phyloP scores from a whole-genome alignment of 371 early-diverging fungal genomes.

The Circinella minor region DNA sequence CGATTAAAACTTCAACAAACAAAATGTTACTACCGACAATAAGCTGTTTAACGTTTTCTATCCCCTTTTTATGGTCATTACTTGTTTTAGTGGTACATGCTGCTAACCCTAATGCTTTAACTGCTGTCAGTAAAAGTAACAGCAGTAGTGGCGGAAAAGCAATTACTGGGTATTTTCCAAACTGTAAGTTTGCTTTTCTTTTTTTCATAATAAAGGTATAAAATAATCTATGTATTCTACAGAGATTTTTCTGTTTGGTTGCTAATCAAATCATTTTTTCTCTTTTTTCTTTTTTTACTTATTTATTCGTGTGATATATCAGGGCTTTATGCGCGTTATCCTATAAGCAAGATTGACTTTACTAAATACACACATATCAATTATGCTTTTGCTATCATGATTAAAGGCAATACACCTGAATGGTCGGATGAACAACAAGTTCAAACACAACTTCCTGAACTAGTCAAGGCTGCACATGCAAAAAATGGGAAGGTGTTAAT shows the following conservation, averaged over 20 bases:
- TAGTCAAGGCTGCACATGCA: constrained; percentile 55
- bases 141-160: not conserved
- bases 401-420: constrained; percentile 30
- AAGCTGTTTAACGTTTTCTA: too few relatives aligned
- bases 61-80: too few relatives aligned
- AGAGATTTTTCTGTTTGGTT: too few relatives aligned
- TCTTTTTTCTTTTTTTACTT: too few relatives aligned
- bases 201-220: too few relatives aligned
- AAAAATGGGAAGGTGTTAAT: constrained; percentile 53
- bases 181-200: not conserved
- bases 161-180: constrained; percentile 10
- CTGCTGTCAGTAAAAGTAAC: too few relatives aligned
- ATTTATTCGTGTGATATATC: not conserved
- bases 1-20: too few relatives aligned
- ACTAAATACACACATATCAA: constrained; percentile 66
- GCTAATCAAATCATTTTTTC: too few relatives aligned
- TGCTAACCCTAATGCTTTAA: too few relatives aligned
- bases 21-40: too few relatives aligned
- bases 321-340: constrained; percentile 31
- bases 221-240: too few relatives aligned
- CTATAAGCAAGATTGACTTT: constrained; percentile 44
- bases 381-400: constrained; percentile 55
- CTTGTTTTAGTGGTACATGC: too few relatives aligned
- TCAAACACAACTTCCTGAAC: constrained; percentile 29
- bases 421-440: constrained; percentile 33